Conservation (phyloP, 495 filamentous ascomycete species). For the Collariella sp. region DNA sequence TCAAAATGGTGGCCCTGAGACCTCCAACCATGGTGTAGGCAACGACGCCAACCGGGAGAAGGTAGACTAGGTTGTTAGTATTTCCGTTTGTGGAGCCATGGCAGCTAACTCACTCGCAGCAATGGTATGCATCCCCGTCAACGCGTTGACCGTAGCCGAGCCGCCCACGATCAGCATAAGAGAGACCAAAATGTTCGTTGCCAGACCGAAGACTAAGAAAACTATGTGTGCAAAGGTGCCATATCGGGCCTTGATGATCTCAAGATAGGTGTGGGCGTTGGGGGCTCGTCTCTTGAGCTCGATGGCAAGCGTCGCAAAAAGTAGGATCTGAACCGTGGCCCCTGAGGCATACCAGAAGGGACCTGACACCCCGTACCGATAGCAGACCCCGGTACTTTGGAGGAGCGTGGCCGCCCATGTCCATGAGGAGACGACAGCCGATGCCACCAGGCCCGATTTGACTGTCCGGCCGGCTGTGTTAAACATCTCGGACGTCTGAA, state of each 20-base stretch:
- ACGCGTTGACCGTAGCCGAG: slow-evolving; percentile 70
- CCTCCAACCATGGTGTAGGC: slow-evolving; percentile 56
- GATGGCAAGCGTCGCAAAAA: slow-evolving; percentile 91
- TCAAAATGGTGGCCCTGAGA: slow-evolving; percentile 43
- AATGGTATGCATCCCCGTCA: slow-evolving; percentile 80
- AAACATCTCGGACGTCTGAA: slow-evolving; percentile 97
- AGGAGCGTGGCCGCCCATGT: slow-evolving; percentile 83
- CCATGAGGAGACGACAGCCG: slow-evolving; percentile 93
- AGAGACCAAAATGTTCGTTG: slow-evolving; percentile 77
- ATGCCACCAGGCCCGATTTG: slow-evolving; percentile 88
- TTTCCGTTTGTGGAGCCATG: not conserved
- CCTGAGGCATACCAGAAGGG: slow-evolving; percentile 80
- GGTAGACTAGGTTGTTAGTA: too few relatives aligned
- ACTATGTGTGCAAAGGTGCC: slow-evolving; percentile 60
- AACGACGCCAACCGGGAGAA: slow-evolving; percentile 79
- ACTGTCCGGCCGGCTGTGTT: slow-evolving; percentile 88
- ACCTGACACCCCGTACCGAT: slow-evolving; percentile 84
- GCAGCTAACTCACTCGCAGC: slow-evolving; percentile 50
- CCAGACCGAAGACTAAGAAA: slow-evolving; percentile 72
- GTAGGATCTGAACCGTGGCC: slow-evolving; percentile 66
- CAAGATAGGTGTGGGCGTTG: slow-evolving; percentile 81
- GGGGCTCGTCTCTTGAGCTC: slow-evolving; percentile 83
- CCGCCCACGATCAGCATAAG: slow-evolving; percentile 92
- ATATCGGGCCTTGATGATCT: slow-evolving; percentile 53
- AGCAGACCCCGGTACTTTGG: slow-evolving; percentile 82